phyloP scores from a whole-genome alignment of 345 rosid species.

The Populus euphratica region DNA sequence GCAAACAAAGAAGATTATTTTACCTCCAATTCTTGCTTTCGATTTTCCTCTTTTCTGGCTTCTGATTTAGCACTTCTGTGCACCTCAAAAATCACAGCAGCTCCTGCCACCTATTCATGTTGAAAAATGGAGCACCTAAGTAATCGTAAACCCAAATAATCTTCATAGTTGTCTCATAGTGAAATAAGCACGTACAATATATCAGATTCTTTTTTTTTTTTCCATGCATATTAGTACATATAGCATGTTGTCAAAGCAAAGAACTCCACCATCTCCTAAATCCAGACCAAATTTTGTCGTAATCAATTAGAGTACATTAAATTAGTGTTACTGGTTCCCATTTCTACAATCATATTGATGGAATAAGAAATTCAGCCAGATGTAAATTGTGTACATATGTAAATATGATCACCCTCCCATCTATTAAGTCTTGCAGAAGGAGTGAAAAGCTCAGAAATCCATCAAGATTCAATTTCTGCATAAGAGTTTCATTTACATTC shows the following conservation, averaged over 20 bases:
- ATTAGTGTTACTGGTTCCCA: not conserved
- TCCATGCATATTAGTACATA: not conserved
- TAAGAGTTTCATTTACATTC: too few species aligned
- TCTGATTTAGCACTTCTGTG: conserved; percentile 90
- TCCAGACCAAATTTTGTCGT: too few species aligned
- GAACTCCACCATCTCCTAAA: not conserved
- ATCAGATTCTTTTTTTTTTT: not conserved
- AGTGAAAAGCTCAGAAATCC: too few species aligned
- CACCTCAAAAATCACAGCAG: conserved; percentile 72
- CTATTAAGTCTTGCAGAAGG: too few species aligned
- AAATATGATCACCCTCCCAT: not conserved
- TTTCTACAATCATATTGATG: not conserved
- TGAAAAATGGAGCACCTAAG: conserved; percentile 9
- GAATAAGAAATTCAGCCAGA: not conserved
- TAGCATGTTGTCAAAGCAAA: not conserved
- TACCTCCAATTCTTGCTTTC: conserved; percentile 74
- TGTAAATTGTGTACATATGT: not conserved
- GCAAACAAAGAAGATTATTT: conserved; percentile 9
- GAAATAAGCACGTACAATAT: not conserved
- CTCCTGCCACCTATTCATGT: conserved; percentile 71
- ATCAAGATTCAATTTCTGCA: too few species aligned
- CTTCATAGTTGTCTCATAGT: not conserved
- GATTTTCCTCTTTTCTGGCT: conserved; percentile 74
- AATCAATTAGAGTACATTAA: not conserved
- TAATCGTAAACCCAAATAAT: not conserved